Base-by-base conservation (phyloP, 352 stramenopile species). In the Phytophthora brassicae region DNA sequence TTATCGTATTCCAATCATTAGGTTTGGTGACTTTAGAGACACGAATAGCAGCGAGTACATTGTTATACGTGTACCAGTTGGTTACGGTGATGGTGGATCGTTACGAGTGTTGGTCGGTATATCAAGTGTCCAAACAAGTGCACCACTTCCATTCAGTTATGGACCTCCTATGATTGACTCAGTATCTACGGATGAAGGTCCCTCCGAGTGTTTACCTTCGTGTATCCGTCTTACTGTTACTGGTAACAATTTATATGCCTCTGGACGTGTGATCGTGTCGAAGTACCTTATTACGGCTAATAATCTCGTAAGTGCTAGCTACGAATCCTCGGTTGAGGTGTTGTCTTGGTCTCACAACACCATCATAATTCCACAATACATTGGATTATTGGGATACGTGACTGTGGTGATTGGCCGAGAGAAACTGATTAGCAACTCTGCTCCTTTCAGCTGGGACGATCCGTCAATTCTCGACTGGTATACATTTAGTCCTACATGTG, bases 141-240 rank as follows among this genome's bases (percentile, higher is more conserved):
- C 73, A 17, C 3, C 29, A 2, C 11, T 86, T 24, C 1, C 50
- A 2, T 56, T 89, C 29, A 65, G 45, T 39, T 91, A 89, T 46
- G 36, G 49, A 8, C 16, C 52, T 19, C 82, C 82, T 44, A 61
- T 66, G 44, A 78, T 91, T 29, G 75, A 87, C 13, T 55, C 63
- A 2, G 75, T 89, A 43, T 79, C 73, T 57, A 89, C 72, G 7
- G 77, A 88, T 29, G 82, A 89, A 72, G 82, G 82, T 1, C 75
- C 79, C 1, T 55, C 38, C n/a, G 55, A 63, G 5, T 85, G 77
- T 52, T 39, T 76, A 3, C 75, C 72, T 19, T 75, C 65, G 2
- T 88, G 78, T 19, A 68, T 85, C 9, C 77, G 68, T 24, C 64
- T 91, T 11, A 78, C 71, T 6, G 62, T 91, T 48, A 73, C 67